Evolutionary conservation across 1,139 yeast genomes (phyloP), one percentile per base, ranked within the genome.

Genomic region (Magnusiomyces ingens): DNA sequence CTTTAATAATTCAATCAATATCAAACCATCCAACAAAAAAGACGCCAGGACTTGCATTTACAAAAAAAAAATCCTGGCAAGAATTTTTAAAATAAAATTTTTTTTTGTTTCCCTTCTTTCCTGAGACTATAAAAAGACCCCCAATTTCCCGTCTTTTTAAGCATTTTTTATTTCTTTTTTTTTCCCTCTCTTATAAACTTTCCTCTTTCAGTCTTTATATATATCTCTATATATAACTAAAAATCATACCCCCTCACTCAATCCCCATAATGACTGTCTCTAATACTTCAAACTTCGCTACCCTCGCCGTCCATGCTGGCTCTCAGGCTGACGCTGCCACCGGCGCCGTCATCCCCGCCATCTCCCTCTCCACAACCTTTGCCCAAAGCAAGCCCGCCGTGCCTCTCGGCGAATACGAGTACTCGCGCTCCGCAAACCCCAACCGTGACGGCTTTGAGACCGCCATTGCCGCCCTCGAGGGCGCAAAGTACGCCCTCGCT

Each of bases 311-410:
- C 64, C 96, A 88, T 70, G 84, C 86, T 40, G 96, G 96, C 60
- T 80, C 91, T 32, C 82, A 81, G 56, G 78, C 80, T 53, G 96
- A 88, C 67, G 75, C 82, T 48, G 68, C 72, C 60, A 88, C 95
- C 54, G 96, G 96, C 58, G 95, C 96, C 19, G 95, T 88, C 55
- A 88, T 88, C 60, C 87, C 85, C 60, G 85, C 96, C 58, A 84
- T 88, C 62, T 85, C 94, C 45, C 77, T 88, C 61, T 84, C 93
- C 49, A 88, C 96, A 60, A 88, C 96, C 26, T 88, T 82, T 73
- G 93, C 90, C 55, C 95, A 89, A 71, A 70, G 79, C 51, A 80
- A 80, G 57, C 95, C 95, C 54, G 81, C 89, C 49, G 73, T 78
- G 63, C 95, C 95, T 54, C 68, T 88, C 54, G 95, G 95, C 50